Evolutionary conservation across 2,329 filamentous ascomycete genomes (phyloP).

Genomic region (Arthrobotrys sphaeroides): DNA sequence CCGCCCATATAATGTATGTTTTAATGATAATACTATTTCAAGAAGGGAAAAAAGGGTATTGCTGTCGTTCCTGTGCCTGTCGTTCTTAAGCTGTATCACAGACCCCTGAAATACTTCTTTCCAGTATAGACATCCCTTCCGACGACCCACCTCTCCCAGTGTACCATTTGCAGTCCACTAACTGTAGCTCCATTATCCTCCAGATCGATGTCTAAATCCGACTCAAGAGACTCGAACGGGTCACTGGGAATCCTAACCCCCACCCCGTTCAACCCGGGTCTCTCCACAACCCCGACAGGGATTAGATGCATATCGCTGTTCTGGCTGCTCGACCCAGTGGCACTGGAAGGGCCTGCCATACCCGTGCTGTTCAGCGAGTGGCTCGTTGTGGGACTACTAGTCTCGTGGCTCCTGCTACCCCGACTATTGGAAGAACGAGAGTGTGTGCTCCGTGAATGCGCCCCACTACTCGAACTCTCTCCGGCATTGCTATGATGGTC

Average conservation of each 20-base stretch:
- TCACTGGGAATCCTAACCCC: conserved; percentile 46
- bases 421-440: conserved; percentile 37
- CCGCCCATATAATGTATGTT: conserved; percentile 19
- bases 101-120: conserved; percentile 56
- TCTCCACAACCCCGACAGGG: conserved; percentile 45
- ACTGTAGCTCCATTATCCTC: conserved; percentile 57
- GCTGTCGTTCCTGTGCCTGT: conserved; percentile 18
- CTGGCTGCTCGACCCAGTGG: conserved; percentile 1
- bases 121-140: conserved; percentile 57
- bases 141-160: conserved; percentile 58
- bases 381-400: conserved; percentile 40
- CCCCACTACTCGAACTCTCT: conserved; percentile 37
- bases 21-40: conserved; percentile 42
- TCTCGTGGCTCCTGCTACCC: conserved; percentile 29
- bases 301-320: conserved; percentile 47
- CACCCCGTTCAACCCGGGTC: conserved; percentile 36
- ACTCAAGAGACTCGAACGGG: conserved; percentile 46
- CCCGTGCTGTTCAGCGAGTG: conserved; percentile 40
- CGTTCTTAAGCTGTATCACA: conserved; percentile 51
- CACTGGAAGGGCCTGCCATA: conserved; percentile 39
- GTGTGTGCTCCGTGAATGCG: conserved; percentile 44
- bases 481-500: conserved; percentile 45
- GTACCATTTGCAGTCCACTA: conserved; percentile 56
- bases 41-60: conserved; percentile 37
- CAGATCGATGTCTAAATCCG: conserved; percentile 55